A percentile compares a stretch with the other conserved stretches of the same genome.
Evolutionary conservation across 2,329 filamentous ascomycete species (phyloP).

Genomic region (Ceratocystis lukuohia): DNA sequence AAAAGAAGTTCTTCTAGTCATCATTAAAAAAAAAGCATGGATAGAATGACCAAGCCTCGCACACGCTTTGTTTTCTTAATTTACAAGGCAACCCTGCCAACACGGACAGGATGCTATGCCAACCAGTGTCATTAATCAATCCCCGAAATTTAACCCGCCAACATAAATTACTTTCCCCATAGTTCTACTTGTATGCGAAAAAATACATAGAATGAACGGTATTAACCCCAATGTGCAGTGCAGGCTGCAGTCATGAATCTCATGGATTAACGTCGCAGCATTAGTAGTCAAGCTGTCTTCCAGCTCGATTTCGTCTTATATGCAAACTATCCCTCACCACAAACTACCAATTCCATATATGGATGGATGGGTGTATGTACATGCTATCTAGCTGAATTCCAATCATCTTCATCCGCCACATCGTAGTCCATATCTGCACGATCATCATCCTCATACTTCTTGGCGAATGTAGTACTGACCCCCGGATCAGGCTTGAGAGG

Average conservation of each 20-base stretch:
- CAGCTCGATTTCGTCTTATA: too few species aligned
- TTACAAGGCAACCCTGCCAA: not conserved
- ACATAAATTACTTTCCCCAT: not conserved
- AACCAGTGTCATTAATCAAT: not conserved
- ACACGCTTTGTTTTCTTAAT: not conserved
- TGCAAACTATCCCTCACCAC: not conserved
- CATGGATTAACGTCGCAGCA: too few species aligned
- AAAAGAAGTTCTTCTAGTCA: not conserved
- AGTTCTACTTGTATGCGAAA: not conserved
- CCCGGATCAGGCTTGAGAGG: not conserved
- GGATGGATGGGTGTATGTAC: not conserved
- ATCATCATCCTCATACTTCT: conserved; percentile 24
- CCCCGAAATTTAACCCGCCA: not conserved
- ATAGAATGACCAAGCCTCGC: not conserved
- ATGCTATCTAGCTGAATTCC: conserved; percentile 24
- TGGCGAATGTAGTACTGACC: conserved; percentile 4
- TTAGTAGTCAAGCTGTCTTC: too few species aligned
- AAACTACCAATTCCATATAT: not conserved
- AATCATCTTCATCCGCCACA: conserved; percentile 38
- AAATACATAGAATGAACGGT: too few species aligned
- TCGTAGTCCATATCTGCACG: conserved; percentile 40
- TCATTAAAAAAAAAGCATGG: not conserved
- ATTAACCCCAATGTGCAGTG: too few species aligned
- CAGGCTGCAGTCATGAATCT: too few species aligned
- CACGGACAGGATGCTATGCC: not conserved